A percentile compares a stretch with the other conserved stretches of the same genome.
Conservation (phyloP, 2,329 filamentous ascomycete genomes). For the Beauveria rudraprayagi region DNA sequence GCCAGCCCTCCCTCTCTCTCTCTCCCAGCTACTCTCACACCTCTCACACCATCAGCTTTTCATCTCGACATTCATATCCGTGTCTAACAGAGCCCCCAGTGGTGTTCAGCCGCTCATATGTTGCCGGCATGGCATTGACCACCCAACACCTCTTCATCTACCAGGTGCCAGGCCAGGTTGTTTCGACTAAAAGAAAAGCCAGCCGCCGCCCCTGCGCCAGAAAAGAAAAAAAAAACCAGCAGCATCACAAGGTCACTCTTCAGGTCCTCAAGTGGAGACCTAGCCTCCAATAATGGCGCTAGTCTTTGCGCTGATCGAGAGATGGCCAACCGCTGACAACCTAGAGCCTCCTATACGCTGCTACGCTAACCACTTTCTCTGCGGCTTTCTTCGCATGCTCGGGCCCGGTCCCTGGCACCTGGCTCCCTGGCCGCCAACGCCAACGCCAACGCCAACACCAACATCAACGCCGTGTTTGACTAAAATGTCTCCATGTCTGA, state of each 20-base stretch:
- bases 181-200: neutral
- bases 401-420: conserved; percentile 5
- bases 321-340: conserved; percentile 9
- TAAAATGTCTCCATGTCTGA: neutral
- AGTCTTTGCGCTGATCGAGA: conserved; percentile 9
- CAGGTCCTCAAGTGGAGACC: conserved; percentile 5
- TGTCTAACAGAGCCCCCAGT: too few relatives aligned
- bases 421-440: conserved; percentile 1
- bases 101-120: too few relatives aligned
- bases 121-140: neutral
- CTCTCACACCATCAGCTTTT: neutral
- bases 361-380: neutral
- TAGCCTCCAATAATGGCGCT: conserved; percentile 4
- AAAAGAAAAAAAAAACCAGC: neutral
- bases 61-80: too few relatives aligned
- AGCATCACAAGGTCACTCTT: conserved; percentile 9
- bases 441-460: neutral
- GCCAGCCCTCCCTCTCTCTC: neutral
- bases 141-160: neutral
- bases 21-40: neutral
- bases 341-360: conserved; percentile 10
- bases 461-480: neutral
- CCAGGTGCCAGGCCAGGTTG: neutral
- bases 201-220: neutral
- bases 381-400: neutral